Evolutionary conservation across 192 early-diverging fungal species (phyloP).

Genomic region (Coemansia sp.): DNA sequence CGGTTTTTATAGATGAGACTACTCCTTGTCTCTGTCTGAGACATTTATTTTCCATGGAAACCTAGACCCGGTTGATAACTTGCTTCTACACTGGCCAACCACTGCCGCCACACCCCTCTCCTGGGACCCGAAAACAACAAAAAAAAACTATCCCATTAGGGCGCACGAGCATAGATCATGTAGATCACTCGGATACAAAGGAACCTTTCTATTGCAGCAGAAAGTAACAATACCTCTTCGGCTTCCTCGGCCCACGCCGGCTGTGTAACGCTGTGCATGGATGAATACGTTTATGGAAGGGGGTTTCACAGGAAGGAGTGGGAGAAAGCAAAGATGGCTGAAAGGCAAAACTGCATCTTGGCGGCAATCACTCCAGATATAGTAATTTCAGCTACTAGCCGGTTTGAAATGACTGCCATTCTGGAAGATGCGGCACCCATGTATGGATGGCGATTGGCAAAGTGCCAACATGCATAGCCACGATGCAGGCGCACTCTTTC

Average conservation of each 20-base stretch:
- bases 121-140: neutral
- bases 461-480: constrained; percentile 3
- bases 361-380: neutral
- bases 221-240: neutral
- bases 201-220: no score
- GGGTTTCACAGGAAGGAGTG: neutral
- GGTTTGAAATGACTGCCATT: neutral
- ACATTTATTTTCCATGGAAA: neutral
- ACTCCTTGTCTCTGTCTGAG: neutral
- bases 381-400: neutral
- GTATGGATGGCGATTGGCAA: constrained; percentile 9
- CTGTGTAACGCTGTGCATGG: neutral
- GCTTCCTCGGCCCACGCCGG: neutral
- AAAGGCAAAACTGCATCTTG: neutral
- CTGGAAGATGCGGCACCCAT: neutral
- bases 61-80: neutral
- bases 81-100: neutral
- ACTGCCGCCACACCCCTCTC: neutral
- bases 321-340: neutral
- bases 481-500: neutral
- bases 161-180: neutral
- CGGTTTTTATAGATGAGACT: neutral
- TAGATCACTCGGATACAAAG: neutral
- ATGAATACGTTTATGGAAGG: neutral
- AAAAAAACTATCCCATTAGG: neutral